Evolutionary conservation across 225 moss, liverwort and hornwort genomes (phyloP), one percentile per base, ranked within the genome.

Genomic region (Marchantia polymorpha): DNA sequence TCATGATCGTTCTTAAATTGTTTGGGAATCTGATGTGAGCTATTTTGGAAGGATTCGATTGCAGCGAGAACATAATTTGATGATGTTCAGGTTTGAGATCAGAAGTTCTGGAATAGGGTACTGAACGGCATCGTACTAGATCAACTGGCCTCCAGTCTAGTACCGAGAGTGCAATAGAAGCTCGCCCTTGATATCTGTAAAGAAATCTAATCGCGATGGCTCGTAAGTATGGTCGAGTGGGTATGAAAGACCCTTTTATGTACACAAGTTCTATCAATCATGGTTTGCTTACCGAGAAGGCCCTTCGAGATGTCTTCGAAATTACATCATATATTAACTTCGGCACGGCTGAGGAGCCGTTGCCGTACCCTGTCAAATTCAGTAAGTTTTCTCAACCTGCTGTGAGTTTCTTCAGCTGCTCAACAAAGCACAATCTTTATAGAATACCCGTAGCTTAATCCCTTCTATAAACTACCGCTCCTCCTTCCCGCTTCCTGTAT

Each of bases 231-330:
- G 80, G 82, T 39, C 87, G 87, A 20, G 72, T 46, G 2, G 87
- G 87, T 1, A 67, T 87, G 52, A 69, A 52, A 69, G 87, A 87
- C 82, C 87, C 87, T 0, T 88, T 84, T 71, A 60, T 80, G 26
- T 84, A 85, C 30, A 85, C 84, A 7, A 88, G 84, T 69, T 82
- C 84, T 51, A 90, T 97, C 83, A 97, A 94, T 87, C 93, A 97
- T 83, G 92, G 92, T 15, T 85, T 93, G 79, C 80, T 92, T 19
- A 90, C 93, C 7, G 97, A 97, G 82, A 90, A 90, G 27, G 94
- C 97, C 52, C 84, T 97, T 76, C 90, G 93, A 30, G 93, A 91
- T 85, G 86, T 97, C 3, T 94, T 94, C 59, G 87, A 90, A 64
- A 91, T 85, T 61, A 82, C 93, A 13, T 90, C 89, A 7, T 97